Evolutionary conservation across 2,329 filamentous ascomycete species (phyloP).

Genomic region (Fusarium fujikuroi): DNA sequence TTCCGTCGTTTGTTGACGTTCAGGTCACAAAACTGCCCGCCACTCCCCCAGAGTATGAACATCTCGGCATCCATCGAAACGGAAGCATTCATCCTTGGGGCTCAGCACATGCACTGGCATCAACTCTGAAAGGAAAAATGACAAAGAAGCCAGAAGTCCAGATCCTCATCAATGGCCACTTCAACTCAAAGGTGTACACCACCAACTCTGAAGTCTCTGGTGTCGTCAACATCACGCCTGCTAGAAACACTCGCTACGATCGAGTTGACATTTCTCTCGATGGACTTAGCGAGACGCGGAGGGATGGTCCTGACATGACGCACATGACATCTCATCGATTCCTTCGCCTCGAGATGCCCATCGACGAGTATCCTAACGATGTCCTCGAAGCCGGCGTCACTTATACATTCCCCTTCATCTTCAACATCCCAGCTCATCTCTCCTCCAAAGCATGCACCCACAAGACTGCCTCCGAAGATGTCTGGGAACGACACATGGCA

Average conservation of each 20-base stretch:
- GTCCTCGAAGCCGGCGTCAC: slow-evolving; percentile 30
- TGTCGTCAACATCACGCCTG: slow-evolving; percentile 27
- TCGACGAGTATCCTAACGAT: slow-evolving; percentile 26
- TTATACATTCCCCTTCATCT: slow-evolving; percentile 38
- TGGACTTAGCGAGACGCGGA: slow-evolving; percentile 31
- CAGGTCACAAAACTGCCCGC: slow-evolving; percentile 23
- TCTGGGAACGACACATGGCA: slow-evolving; percentile 29
- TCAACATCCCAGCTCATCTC: slow-evolving; percentile 39
- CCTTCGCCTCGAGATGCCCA: slow-evolving; percentile 38
- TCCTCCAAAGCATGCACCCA: slow-evolving; percentile 33
- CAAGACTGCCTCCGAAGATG: slow-evolving; percentile 7
- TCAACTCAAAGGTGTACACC: slow-evolving; percentile 41
- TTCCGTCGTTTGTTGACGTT: slow-evolving; percentile 18
- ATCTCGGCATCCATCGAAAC: slow-evolving; percentile 23
- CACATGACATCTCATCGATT: slow-evolving; percentile 38
- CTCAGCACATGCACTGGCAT: slow-evolving; percentile 9
- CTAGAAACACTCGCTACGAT: slow-evolving; percentile 26
- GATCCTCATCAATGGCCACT: slow-evolving; percentile 36
- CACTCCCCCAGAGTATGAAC: slow-evolving; percentile 30
- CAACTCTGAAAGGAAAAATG: slow-evolving; percentile 13
- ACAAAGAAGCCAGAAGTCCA: slow-evolving; percentile 18
- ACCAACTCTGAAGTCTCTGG: slow-evolving; percentile 40
- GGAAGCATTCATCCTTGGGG: slow-evolving; percentile 25
- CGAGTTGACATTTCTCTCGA: slow-evolving; percentile 31
- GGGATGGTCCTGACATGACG: slow-evolving; percentile 34